Evolutionary conservation across 2,329 filamentous ascomycete species (phyloP).

Genomic region (Hortaea sp.): DNA sequence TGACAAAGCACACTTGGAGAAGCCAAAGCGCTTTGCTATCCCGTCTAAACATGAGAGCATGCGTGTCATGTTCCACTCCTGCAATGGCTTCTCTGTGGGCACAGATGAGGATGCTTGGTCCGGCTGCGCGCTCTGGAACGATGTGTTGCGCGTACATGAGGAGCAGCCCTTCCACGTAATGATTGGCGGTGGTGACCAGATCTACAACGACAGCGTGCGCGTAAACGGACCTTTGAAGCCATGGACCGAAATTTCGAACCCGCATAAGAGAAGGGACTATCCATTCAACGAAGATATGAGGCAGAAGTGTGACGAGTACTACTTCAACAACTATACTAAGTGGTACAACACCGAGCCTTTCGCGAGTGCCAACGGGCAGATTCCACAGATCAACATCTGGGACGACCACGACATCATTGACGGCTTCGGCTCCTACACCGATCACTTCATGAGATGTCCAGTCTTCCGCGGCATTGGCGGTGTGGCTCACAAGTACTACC

Average conservation of each 20-base stretch:
- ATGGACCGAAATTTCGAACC: constrained; percentile 53
- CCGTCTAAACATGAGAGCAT: constrained; percentile 53
- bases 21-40: constrained; percentile 44
- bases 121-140: constrained; percentile 52
- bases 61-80: constrained; percentile 61
- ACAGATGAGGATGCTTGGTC: constrained; percentile 54
- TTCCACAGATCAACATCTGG: constrained; percentile 57
- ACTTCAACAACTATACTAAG: constrained; percentile 50
- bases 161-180: constrained; percentile 55
- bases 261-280: constrained; percentile 48
- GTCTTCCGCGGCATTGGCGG: constrained; percentile 58
- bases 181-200: constrained; percentile 87
- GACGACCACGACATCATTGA: constrained; percentile 59
- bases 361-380: constrained; percentile 49
- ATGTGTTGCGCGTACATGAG: constrained; percentile 51
- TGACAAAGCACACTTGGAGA: constrained; percentile 11
- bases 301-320: constrained; percentile 50
- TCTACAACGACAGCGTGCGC: constrained; percentile 68
- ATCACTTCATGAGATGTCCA: constrained; percentile 56
- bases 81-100: constrained; percentile 58
- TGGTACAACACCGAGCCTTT: constrained; percentile 63
- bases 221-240: constrained; percentile 67
- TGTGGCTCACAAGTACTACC: constrained; percentile 46
- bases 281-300: constrained; percentile 57
- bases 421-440: constrained; percentile 54